Base-by-base conservation (phyloP, 768 basidiomycete genomes). In the Kwoniella dendrophila region DNA sequence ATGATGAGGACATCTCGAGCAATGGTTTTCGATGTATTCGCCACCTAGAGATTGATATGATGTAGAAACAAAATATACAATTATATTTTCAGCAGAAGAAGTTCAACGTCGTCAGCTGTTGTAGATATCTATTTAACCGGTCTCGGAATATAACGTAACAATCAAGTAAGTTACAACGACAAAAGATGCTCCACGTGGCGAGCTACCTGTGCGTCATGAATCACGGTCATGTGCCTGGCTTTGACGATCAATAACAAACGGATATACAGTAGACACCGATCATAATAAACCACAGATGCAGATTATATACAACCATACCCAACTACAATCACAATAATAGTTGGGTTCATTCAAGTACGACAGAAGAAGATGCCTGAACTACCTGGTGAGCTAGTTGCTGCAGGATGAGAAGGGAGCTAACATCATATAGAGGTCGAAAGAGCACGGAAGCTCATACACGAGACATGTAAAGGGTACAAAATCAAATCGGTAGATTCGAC, bases 391-490 rank as follows among this genome's bases (percentile, higher is more conserved):
- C 12, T n/a, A 22, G 20, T 20, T 27, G 5, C 24, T 26, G 27
- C n/a, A n/a, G n/a, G n/a, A n/a, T n/a, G n/a, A n/a, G 48, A 55
- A 20, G 18, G 14, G 26, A 32, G 36, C 53, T 55, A 38, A 55
- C 40, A 16, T 36, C 44, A 26, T 16, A 40, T 57, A 88, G 89
- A 90, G 75, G 89, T 90, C 2, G 85, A 90, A 76, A 80, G 85
- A 29, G 88, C 89, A 4, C 84, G 84, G 0, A 81, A 81, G 50
- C 80, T 89, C 40, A 74, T 90, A 32, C 81, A 82, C 51, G 75
- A 81, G 2, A 67, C 85, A n/a, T 86, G 84, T 14, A 74, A 75
- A 12, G 85, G 84, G 7, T 86, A 85, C 71, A 74, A 65, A 30
- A 86, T 90, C 34, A 77, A 80, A 53, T 78, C 79, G 30, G 87